Conservation (phyloP, 108 stramenopile species). For the Seminavis robusta region DNA sequence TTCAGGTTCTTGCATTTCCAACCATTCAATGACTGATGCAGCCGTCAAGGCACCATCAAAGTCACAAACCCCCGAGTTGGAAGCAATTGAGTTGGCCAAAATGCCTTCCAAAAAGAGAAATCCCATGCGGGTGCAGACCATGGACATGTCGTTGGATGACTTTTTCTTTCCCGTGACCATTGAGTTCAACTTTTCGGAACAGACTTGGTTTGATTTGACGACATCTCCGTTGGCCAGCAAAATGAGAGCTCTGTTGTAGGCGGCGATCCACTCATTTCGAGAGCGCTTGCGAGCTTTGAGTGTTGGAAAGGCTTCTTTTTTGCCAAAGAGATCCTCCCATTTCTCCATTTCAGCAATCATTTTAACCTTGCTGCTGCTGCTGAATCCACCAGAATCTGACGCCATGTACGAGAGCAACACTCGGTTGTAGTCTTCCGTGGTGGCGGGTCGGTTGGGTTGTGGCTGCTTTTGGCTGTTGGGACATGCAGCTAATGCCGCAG, state of each 20-base stretch:
- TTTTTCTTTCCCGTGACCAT: slow-evolving; percentile 2
- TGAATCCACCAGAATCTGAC: background rate
- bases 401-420: slow-evolving; percentile 2
- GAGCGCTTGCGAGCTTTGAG: slow-evolving; percentile 7
- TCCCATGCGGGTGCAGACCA: slow-evolving; percentile 28
- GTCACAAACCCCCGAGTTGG: background rate
- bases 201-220: background rate
- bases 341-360: background rate
- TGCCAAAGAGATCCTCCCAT: background rate
- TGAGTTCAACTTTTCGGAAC: slow-evolving; percentile 9
- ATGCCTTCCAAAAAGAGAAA: slow-evolving; percentile 39
- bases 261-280: slow-evolving; percentile 18
- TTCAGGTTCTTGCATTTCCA: slow-evolving; percentile 12
- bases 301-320: background rate
- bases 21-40: slow-evolving; percentile 12
- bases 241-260: slow-evolving; percentile 35
- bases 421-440: slow-evolving; percentile 25
- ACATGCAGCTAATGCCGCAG: slow-evolving; percentile 22
- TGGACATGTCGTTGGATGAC: slow-evolving; percentile 12
- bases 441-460: background rate
- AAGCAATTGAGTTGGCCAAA: slow-evolving; percentile 7
- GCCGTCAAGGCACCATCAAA: background rate
- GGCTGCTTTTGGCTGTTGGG: background rate
- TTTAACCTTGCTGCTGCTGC: background rate
- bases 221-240: slow-evolving; percentile 17